Conservation (phyloP, 495 filamentous ascomycete genomes). For the Penicillium psychrofluorescens region DNA sequence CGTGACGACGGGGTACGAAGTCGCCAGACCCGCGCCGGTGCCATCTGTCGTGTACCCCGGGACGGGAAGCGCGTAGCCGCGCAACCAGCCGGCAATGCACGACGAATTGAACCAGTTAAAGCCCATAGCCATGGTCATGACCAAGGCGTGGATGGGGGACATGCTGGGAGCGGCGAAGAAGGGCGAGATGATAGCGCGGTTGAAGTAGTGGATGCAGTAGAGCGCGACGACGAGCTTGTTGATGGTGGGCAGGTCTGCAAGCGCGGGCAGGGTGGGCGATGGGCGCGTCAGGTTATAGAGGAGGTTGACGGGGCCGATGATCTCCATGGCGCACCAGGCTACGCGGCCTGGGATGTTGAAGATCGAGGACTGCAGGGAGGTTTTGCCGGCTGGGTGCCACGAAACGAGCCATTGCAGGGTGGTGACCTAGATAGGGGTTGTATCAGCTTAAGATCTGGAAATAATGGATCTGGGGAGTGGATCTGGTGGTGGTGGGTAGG, state of each 20-base stretch:
- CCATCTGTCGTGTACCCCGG: slow-evolving; percentile 6
- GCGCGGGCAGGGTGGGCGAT: slow-evolving; percentile 9
- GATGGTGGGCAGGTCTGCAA: slow-evolving; percentile 14
- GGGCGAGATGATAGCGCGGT: slow-evolving; percentile 79
- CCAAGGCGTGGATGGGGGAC: slow-evolving; percentile 68
- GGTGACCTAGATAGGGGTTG: slow-evolving; percentile 32
- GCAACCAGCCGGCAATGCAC: slow-evolving; percentile 72
- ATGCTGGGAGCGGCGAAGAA: slow-evolving; percentile 77
- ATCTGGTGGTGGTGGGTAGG: background rate
- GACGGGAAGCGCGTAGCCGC: slow-evolving; percentile 37
- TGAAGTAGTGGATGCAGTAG: slow-evolving; percentile 69
- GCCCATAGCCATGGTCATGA: slow-evolving; percentile 50
- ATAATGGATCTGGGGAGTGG: background rate
- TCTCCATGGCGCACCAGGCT: slow-evolving; percentile 84
- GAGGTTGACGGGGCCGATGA: slow-evolving; percentile 65
- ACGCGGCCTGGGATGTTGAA: slow-evolving; percentile 86
- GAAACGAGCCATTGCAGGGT: slow-evolving; percentile 55
- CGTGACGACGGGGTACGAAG: background rate
- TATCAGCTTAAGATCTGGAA: background rate
- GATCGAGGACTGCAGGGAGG: slow-evolving; percentile 54
- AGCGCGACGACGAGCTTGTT: slow-evolving; percentile 28
- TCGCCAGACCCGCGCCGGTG: background rate
- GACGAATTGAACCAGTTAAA: slow-evolving; percentile 80
- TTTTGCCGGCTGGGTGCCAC: slow-evolving; percentile 76
- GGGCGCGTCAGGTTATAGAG: slow-evolving; percentile 70